Evolutionary conservation across 768 basidiomycete species (phyloP).

Genomic region (Hortiboletus campestris): DNA sequence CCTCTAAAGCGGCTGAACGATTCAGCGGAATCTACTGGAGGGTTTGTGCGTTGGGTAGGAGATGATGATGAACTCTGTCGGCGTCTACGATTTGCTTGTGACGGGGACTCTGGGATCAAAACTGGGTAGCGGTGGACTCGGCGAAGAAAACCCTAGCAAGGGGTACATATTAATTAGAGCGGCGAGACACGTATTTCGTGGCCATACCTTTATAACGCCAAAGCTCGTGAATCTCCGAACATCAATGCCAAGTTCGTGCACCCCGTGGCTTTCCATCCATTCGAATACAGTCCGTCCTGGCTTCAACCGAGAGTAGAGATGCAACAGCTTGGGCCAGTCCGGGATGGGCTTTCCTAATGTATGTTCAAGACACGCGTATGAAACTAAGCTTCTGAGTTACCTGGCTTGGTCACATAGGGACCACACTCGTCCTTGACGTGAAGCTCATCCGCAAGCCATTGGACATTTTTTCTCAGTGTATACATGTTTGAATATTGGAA

Average conservation of each 20-base stretch:
- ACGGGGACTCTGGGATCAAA: conserved; percentile 45
- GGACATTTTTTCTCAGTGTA: conserved; percentile 80
- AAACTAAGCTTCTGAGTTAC: conserved; percentile 32
- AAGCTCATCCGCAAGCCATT: conserved; percentile 81
- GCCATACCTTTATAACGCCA: conserved; percentile 88
- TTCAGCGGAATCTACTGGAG: conserved; percentile 13
- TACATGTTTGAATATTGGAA: conserved; percentile 99
- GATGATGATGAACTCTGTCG: conserved; percentile 31
- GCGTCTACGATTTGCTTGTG: conserved; percentile 24
- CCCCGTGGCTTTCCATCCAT: conserved; percentile 81
- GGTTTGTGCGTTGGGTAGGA: conserved; percentile 10
- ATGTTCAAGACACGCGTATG: conserved; percentile 1
- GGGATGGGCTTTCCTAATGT: conserved; percentile 54
- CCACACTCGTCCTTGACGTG: conserved; percentile 91
- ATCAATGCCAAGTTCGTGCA: conserved; percentile 77
- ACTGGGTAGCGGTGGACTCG: conserved; percentile 93
- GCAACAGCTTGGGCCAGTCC: conserved; percentile 85
- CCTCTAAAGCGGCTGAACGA: conserved; percentile 18
- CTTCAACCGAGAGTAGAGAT: conserved; percentile 82
- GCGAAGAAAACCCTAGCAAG: conserved; percentile 76
- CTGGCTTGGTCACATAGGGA: conserved; percentile 80
- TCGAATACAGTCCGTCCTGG: conserved; percentile 80
- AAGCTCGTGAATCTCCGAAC: conserved; percentile 94
- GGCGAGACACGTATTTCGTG: not conserved
- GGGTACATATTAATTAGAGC: not conserved